Conservation (phyloP, 768 basidiomycete genomes). For the Saitozyma podzolica region DNA sequence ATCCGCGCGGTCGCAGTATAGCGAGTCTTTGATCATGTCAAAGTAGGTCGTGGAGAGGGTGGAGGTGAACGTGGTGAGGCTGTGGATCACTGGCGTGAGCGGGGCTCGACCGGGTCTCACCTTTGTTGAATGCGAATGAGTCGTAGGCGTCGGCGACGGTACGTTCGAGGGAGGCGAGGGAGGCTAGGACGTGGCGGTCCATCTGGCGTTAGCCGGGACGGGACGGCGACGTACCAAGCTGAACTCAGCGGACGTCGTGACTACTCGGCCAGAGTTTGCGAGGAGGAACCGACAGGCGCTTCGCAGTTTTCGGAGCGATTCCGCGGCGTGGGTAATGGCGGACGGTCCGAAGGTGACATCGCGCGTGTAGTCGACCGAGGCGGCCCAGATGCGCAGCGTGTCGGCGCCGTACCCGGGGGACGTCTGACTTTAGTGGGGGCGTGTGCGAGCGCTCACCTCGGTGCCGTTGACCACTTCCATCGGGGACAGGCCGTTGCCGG, state of each 20-base stretch:
- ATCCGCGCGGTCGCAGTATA: slow-evolving; percentile 69
- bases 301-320: slow-evolving; percentile 77
- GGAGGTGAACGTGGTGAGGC: slow-evolving; percentile 75
- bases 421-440: slow-evolving; percentile 55
- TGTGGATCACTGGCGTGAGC: slow-evolving; percentile 63
- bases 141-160: slow-evolving; percentile 68
- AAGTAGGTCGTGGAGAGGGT: slow-evolving; percentile 89
- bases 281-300: slow-evolving; percentile 84
- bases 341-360: slow-evolving; percentile 84
- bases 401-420: slow-evolving; percentile 83
- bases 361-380: slow-evolving; percentile 81
- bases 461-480: slow-evolving; percentile 76
- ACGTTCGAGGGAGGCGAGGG: slow-evolving; percentile 71
- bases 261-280: slow-evolving; percentile 62
- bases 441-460: slow-evolving; percentile 56
- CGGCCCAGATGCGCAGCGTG: slow-evolving; percentile 84
- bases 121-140: slow-evolving; percentile 77
- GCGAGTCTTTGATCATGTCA: slow-evolving; percentile 81
- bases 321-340: slow-evolving; percentile 70
- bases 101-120: slow-evolving; percentile 54
- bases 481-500: slow-evolving; percentile 88
- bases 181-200: slow-evolving; percentile 83
- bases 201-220: slow-evolving; percentile 56
- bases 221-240: slow-evolving; percentile 11
- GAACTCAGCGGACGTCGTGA: background rate